These are phyloP conservation scores for Trichosporon asahii DNA, from an alignment of 1,284 basidiomycete genomes.

Conservation along the genomic window DNA sequence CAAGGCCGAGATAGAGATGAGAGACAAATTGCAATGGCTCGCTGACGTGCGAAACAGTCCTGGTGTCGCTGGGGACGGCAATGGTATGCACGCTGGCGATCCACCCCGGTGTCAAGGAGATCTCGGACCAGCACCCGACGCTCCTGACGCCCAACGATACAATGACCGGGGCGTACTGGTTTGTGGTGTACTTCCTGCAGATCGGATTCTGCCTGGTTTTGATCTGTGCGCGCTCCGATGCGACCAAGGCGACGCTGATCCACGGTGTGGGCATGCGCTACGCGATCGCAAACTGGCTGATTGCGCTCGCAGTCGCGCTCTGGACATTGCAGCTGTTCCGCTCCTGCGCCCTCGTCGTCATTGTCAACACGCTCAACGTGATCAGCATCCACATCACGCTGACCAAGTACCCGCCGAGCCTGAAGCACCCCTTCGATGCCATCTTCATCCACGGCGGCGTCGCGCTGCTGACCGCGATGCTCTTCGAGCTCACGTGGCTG, in stretches of 20 bases:
- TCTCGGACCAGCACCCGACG: conserved; percentile 63
- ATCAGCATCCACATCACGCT: conserved; percentile 49
- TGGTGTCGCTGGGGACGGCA: conserved; percentile 42
- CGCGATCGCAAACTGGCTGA: conserved; percentile 74
- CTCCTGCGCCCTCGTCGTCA: conserved; percentile 44
- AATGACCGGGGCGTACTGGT: conserved; percentile 66
- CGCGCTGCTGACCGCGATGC: conserved; percentile 54
- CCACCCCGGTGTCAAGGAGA: conserved; percentile 51
- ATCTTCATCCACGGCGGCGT: conserved; percentile 56
- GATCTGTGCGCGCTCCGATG: conserved; percentile 64
- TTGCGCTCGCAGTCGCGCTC: conserved; percentile 76
- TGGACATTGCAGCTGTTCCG: conserved; percentile 57
- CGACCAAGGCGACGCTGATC: conserved; percentile 75
- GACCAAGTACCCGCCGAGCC: conserved; percentile 41
- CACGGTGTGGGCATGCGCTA: conserved; percentile 74
- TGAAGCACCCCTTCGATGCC: conserved; percentile 54
- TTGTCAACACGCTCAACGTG: conserved; percentile 47
- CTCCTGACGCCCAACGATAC: conserved; percentile 66
- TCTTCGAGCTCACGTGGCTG: conserved; percentile 53
- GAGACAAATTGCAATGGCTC: no score
- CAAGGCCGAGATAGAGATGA: neutral
- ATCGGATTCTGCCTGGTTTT: conserved; percentile 77
- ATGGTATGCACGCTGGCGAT: conserved; percentile 48
- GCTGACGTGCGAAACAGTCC: conserved; percentile 25
- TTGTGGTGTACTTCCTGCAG: conserved; percentile 49